Evolutionary conservation across 371 early-diverging fungal species (phyloP).

Genomic region (Sporodiniella umbellata): DNA sequence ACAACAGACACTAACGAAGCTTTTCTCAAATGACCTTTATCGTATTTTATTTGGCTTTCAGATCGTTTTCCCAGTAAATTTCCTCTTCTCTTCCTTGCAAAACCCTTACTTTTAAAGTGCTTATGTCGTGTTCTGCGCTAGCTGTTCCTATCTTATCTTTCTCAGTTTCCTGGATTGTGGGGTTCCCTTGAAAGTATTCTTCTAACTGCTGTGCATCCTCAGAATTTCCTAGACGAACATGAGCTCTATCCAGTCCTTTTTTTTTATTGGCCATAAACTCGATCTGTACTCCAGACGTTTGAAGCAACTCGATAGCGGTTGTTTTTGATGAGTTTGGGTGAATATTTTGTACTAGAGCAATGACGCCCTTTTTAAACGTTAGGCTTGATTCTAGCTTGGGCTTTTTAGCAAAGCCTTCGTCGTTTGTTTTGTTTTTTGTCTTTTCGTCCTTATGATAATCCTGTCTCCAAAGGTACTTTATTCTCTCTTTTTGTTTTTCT

Average conservation of each 20-base stretch:
- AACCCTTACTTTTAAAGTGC: slow-evolving; percentile 9
- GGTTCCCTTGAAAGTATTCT: slow-evolving; percentile 21
- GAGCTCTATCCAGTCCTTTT: slow-evolving; percentile 20
- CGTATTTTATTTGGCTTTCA: no score
- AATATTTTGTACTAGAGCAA: slow-evolving; percentile 25
- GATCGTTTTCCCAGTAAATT: slow-evolving; percentile 33
- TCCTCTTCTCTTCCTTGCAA: slow-evolving; percentile 20
- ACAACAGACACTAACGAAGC: no score
- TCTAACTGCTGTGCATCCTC: slow-evolving; percentile 26
- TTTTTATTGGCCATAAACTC: slow-evolving; percentile 29
- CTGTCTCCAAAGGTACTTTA: slow-evolving; percentile 16
- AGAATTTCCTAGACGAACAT: slow-evolving; percentile 25
- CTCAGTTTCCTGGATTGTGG: slow-evolving; percentile 17
- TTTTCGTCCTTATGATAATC: slow-evolving; percentile 1
- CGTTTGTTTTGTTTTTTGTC: background rate
- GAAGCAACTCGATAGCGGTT: slow-evolving; percentile 12
- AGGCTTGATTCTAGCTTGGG: no score
- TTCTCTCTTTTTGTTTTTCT: slow-evolving; percentile 1
- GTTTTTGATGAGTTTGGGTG: slow-evolving; percentile 32
- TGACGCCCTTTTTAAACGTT: slow-evolving; percentile 23
- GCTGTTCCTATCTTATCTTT: slow-evolving; percentile 24
- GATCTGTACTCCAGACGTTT: slow-evolving; percentile 27
- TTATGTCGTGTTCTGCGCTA: background rate
- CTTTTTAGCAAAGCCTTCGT: slow-evolving; percentile 1
- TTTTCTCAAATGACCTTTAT: no score